Base-by-base conservation (phyloP, 1,284 basidiomycete species). In the Ceratobasidium papillatum region DNA sequence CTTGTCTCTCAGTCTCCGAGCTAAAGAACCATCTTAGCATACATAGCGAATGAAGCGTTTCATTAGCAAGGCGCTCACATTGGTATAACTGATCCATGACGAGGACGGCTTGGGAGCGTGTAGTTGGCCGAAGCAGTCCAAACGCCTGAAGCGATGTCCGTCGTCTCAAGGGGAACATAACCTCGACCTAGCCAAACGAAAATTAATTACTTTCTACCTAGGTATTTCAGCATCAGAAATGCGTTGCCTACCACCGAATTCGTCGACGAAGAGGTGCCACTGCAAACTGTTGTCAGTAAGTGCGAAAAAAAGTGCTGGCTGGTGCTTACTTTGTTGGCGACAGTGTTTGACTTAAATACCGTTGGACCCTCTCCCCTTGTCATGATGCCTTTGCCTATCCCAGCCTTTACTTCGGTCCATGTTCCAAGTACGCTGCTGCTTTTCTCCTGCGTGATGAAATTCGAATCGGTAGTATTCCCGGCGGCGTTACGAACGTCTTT, bases 221-320 rank as follows among this genome's bases (percentile, higher is more conserved):
- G 25, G n/a, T 19, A 32, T n/a, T 12, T 52, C 22, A 36, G 22
- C 11, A 17, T 14, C 14, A 34, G 32, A 36, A 22, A n/a, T n/a
- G n/a, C n/a, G n/a, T n/a, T 27, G 19, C 68, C 30, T 36, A 49
- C 68, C 68, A 34, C 68, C 68, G n/a, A 14, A 71, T 22, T 71
- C 68, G 58, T 71, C 68, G 22, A 71, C 49, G 30, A 71, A 71
- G 27, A 71, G 56, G 25, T 71, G 68, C 68, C 68, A 71, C 68
- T 71, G 5, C 19, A 19, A 30, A 45, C 38, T n/a, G 54, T 19
- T 43, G 3, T 58, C 38, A 41, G 30, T 9, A 59, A 22, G 25
- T 8, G 14, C 36, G 22, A 11, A 19, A 12, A 47, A 12, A 27
- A 4, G n/a, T 17, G 3, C 32, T 3, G 19, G 17, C 3, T 32